Conservation (phyloP, 2,329 filamentous ascomycete species). For the Phoma herbarum region DNA sequence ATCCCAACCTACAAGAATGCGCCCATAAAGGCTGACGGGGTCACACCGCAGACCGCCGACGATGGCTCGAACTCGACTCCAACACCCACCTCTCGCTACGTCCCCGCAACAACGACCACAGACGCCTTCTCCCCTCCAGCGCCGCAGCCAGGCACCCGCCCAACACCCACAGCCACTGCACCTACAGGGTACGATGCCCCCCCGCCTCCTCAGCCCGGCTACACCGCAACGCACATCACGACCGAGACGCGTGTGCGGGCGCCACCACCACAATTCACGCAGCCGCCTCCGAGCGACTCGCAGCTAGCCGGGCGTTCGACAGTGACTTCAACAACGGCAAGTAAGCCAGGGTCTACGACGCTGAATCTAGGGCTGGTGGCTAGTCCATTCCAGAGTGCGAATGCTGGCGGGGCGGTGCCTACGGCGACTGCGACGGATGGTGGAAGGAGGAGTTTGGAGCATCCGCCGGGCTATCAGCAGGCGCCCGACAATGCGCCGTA, state of each 20-base stretch:
- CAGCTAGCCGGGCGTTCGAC: slow-evolving; percentile 53
- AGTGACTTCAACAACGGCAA: slow-evolving; percentile 33
- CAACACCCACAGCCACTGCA: slow-evolving; percentile 33
- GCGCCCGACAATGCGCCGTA: slow-evolving; percentile 51
- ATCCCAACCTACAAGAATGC: slow-evolving; percentile 58
- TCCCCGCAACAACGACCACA: slow-evolving; percentile 44
- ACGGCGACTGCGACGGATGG: slow-evolving; percentile 17
- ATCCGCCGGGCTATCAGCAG: slow-evolving; percentile 60
- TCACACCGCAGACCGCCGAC: slow-evolving; percentile 51
- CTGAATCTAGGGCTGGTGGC: slow-evolving; percentile 49
- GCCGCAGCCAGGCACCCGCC: slow-evolving; percentile 53
- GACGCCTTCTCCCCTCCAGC: slow-evolving; percentile 39
- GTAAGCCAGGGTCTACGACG: slow-evolving; percentile 48
- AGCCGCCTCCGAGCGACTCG: slow-evolving; percentile 51
- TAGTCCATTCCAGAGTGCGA: slow-evolving; percentile 38
- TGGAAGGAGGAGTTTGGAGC: slow-evolving; percentile 44
- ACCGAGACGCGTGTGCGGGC: slow-evolving; percentile 41
- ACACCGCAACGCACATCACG: slow-evolving; percentile 40
- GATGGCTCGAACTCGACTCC: slow-evolving; percentile 41
- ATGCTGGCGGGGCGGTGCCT: slow-evolving; percentile 31
- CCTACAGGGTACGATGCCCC: slow-evolving; percentile 25
- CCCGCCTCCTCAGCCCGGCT: slow-evolving; percentile 51
- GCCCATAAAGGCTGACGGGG: slow-evolving; percentile 54
- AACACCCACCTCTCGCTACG: slow-evolving; percentile 45
- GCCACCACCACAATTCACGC: slow-evolving; percentile 52